A percentile compares a stretch with the other conserved stretches of the same genome.
These are phyloP conservation scores for Fomitopsis betulina DNA, from an alignment of 1,284 basidiomycete species.

Conservation along the genomic window DNA sequence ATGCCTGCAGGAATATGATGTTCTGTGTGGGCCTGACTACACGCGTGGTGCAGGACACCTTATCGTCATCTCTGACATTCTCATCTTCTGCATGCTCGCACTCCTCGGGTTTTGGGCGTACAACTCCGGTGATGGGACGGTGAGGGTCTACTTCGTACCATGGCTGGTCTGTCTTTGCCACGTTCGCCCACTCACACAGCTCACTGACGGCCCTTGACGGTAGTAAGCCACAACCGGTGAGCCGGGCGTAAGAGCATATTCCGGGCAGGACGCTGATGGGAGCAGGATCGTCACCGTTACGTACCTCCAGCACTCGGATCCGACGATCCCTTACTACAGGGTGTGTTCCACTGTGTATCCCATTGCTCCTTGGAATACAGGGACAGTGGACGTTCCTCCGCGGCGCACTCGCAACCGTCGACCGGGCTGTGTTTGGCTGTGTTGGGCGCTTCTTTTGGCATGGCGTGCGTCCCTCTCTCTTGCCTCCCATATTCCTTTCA, in stretches of 20 bases:
- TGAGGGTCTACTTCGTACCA: constrained; percentile 44
- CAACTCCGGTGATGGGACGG: constrained; percentile 7
- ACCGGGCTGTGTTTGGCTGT: constrained; percentile 55
- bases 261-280: background rate
- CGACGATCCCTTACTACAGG: constrained; percentile 37
- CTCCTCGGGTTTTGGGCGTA: constrained; percentile 40
- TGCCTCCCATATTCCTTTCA: no score
- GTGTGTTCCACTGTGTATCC: constrained; percentile 4
- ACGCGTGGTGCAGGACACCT: constrained; percentile 13
- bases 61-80: constrained; percentile 55
- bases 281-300: constrained; percentile 37
- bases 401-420: constrained; percentile 53
- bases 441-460: constrained; percentile 52
- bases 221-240: constrained; percentile 33
- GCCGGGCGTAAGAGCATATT: background rate
- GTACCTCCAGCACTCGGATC: constrained; percentile 39
- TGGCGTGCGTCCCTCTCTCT: constrained; percentile 33
- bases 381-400: constrained; percentile 50
- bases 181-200: no score
- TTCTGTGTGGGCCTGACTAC: background rate
- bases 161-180: constrained; percentile 38
- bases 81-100: constrained; percentile 41
- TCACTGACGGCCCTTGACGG: no score
- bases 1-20: no score
- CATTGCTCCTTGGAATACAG: constrained; percentile 4